Percentiles rank a stretch among this genome's conserved stretches.
These are phyloP conservation scores for Stagonosporopsis vannaccii DNA, from an alignment of 2,329 filamentous ascomycete genomes.

Conservation along the genomic window DNA sequence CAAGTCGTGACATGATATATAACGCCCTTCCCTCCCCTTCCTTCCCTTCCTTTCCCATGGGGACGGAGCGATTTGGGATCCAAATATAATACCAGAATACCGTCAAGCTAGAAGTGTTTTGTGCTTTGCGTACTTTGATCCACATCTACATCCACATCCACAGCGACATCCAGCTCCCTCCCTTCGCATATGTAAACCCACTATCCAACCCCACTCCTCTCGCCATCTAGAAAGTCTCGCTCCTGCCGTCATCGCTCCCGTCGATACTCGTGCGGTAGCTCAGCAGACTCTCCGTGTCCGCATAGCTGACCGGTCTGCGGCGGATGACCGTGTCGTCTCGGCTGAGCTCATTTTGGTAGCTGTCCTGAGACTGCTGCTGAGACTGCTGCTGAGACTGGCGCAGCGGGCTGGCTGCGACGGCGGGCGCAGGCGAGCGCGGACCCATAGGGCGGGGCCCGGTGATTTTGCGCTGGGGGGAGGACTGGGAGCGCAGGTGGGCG, in stretches of 20 bases:
- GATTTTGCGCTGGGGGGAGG: conserved; percentile 51
- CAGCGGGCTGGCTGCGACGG: conserved; percentile 28
- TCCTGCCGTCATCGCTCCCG: conserved; percentile 8
- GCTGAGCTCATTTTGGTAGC: neutral
- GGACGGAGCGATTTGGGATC: too few relatives aligned
- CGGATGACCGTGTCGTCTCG: conserved; percentile 42
- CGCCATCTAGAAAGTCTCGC: conserved; percentile 14
- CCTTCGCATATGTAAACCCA: too few relatives aligned
- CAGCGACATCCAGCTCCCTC: too few relatives aligned
- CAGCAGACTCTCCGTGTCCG: conserved; percentile 6
- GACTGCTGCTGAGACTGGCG: conserved; percentile 33
- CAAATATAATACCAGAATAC: too few relatives aligned
- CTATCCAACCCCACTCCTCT: neutral
- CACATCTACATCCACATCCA: neutral
- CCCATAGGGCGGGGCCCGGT: conserved; percentile 60
- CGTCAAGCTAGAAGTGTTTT: too few relatives aligned
- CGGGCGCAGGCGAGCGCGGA: conserved; percentile 55
- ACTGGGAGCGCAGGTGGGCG: conserved; percentile 32
- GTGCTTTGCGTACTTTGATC: too few relatives aligned
- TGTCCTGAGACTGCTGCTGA: neutral
- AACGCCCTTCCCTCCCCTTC: too few relatives aligned
- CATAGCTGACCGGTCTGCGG: conserved; percentile 38
- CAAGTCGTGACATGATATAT: too few relatives aligned
- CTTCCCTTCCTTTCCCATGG: too few relatives aligned
- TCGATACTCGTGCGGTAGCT: conserved; percentile 36